These are phyloP conservation scores for Macrophomina tecta DNA, from an alignment of 2,329 filamentous ascomycete species.

Conservation along the genomic window DNA sequence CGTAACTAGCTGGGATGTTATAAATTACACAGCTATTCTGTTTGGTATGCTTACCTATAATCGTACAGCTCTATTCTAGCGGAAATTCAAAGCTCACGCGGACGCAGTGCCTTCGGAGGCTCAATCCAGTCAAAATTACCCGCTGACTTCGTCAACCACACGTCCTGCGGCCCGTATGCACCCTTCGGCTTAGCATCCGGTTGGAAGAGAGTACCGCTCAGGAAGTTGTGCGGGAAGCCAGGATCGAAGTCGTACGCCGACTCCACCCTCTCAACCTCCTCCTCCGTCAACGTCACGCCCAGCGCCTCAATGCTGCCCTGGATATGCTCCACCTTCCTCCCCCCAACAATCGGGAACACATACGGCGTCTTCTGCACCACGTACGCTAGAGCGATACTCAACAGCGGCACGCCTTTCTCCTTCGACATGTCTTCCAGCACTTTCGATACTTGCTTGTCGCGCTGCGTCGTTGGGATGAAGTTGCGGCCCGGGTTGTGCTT, in stretches of 20 bases:
- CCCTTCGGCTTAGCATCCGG: slow-evolving; percentile 3
- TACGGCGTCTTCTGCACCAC: slow-evolving; percentile 74
- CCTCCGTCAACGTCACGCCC: slow-evolving; percentile 61
- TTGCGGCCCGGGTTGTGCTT: slow-evolving; percentile 47
- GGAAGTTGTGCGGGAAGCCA: slow-evolving; percentile 70
- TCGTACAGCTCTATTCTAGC: too few species aligned
- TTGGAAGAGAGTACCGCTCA: slow-evolving; percentile 39
- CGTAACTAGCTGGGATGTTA: too few species aligned
- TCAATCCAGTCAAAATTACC: slow-evolving; percentile 28
- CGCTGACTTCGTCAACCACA: slow-evolving; percentile 18
- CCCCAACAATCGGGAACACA: slow-evolving; percentile 76
- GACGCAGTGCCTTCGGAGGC: slow-evolving; percentile 17
- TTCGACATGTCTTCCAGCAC: slow-evolving; percentile 68
- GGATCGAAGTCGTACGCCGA: slow-evolving; percentile 65
- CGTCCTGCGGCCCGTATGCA: slow-evolving; percentile 23
- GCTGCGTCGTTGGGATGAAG: slow-evolving; percentile 46
- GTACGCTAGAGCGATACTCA: slow-evolving; percentile 72
- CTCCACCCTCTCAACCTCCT: slow-evolving; percentile 73
- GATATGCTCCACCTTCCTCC: slow-evolving; percentile 72
- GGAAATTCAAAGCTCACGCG: not conserved
- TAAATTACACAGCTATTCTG: too few species aligned
- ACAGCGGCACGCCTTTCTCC: slow-evolving; percentile 51
- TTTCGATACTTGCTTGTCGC: slow-evolving; percentile 59
- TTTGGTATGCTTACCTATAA: too few species aligned
- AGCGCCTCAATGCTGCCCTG: slow-evolving; percentile 73